phyloP scores from a whole-genome alignment of 2,329 filamentous ascomycete genomes.

The Claviceps digitariae region DNA sequence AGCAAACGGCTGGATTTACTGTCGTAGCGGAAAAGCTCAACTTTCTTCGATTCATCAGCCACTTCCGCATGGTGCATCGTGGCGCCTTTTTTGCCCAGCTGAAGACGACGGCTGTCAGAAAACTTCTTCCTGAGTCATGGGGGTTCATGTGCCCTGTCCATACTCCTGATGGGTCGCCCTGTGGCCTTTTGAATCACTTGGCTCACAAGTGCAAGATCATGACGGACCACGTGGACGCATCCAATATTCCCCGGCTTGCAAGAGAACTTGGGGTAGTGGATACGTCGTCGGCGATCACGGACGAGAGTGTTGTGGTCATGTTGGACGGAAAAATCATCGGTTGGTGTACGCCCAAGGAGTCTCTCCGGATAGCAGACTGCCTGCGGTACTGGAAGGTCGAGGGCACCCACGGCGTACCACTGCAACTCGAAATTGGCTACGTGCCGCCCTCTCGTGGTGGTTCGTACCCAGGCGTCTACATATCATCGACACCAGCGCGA shows the following conservation, averaged over 20 bases:
- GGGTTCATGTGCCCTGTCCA: constrained; percentile 96
- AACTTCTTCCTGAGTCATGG: constrained; percentile 92
- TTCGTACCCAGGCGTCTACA: constrained; percentile 93
- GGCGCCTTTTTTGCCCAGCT: constrained; percentile 97
- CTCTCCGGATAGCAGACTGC: constrained; percentile 69
- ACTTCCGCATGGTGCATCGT: constrained; percentile 98
- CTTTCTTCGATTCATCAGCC: constrained; percentile 94
- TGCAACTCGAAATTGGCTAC: constrained; percentile 81
- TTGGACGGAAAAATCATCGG: constrained; percentile 83
- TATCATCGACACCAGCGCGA: constrained; percentile 71
- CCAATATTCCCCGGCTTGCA: constrained; percentile 58
- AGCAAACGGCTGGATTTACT: constrained; percentile 88
- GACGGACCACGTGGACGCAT: constrained; percentile 61
- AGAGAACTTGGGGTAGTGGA: constrained; percentile 67
- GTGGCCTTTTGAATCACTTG: constrained; percentile 87
- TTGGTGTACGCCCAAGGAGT: constrained; percentile 77
- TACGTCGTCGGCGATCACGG: constrained; percentile 62
- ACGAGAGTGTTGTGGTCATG: constrained; percentile 79
- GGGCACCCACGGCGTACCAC: constrained; percentile 64
- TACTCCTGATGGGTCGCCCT: constrained; percentile 90
- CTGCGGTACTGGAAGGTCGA: constrained; percentile 93
- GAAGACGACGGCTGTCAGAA: constrained; percentile 93
- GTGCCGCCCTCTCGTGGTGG: constrained; percentile 78
- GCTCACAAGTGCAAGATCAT: constrained; percentile 89
- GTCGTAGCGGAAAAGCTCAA: constrained; percentile 98